Evolutionary conservation across 164 flowering plant species (phyloP), one percentile per base, ranked within the genome.

Genomic region (Stephania yunnanensis): DNA sequence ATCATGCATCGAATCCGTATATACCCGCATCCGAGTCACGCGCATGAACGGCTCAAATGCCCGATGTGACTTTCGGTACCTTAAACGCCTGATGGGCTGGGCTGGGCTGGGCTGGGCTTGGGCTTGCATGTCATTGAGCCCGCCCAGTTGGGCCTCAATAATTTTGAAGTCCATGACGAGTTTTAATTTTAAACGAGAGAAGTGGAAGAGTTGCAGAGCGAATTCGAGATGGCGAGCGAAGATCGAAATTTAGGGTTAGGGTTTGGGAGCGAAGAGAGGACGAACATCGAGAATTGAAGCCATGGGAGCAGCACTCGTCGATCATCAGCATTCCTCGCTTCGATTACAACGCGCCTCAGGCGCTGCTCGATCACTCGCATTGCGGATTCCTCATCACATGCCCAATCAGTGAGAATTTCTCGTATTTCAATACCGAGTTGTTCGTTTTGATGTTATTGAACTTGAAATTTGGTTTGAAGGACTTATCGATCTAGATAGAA

Each of bases 301-400:
- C 97, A 20, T 92, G 98, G 97, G 97, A 92, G 78, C 97, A 92
- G 80, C 97, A 94, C 71, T 83, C 91, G 0, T 81, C 81, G 15
- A 92, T 94, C 2, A 92, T 94, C 48, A 92, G 82, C 83, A 84
- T 94, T 17, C 98, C 96, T 82, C 94, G 98, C 29, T 94, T 82
- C 77, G 91, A 94, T 80, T 94, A 94, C 91, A 92, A 87, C 61
- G 96, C 97, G 10, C 93, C 97, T 64, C 85, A 96, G 68, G 83
- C 92, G 0, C 86, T 94, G 66, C 87, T 92, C 72, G 79, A 78
- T 6, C 85, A 81, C 81, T 87, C 92, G 17, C 95, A 87, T 61
- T 82, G 92, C 8, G 98, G 96, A 46, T 92, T 94, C 85, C 92
- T 92, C 82, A 79, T 92, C 76, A 94, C 98, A 72, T 94, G 95